Conservation (phyloP, 345 rosid genomes). For the Eucalyptus cloeziana region DNA sequence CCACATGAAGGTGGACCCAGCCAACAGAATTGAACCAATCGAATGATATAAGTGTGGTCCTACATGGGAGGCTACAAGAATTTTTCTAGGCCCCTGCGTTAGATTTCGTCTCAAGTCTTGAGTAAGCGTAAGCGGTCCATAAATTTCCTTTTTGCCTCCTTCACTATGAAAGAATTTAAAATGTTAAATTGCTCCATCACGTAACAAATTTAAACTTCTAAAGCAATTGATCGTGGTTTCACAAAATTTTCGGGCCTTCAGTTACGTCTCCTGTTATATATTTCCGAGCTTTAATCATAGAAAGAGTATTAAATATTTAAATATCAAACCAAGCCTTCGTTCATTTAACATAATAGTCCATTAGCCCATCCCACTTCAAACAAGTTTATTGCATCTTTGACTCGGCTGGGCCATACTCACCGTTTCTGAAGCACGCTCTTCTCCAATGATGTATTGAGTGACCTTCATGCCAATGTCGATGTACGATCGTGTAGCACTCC, state of each 20-base stretch:
- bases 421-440: not conserved
- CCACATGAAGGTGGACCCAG: no score
- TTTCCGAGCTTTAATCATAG: not conserved
- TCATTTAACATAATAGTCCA: not conserved
- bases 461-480: not conserved
- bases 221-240: not conserved
- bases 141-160: not conserved
- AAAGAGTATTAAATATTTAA: not conserved
- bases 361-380: not conserved
- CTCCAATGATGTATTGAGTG: not conserved
- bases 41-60: not conserved
- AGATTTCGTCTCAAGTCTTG: not conserved
- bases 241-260: not conserved
- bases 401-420: not conserved
- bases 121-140: not conserved
- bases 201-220: not conserved
- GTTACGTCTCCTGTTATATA: not conserved
- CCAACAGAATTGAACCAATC: not conserved
- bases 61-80: not conserved
- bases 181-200: not conserved
- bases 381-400: not conserved
- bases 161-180: not conserved
- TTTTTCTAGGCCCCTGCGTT: not conserved
- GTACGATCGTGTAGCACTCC: not conserved
- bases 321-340: not conserved